Evolutionary conservation across 2,329 filamentous ascomycete genomes (phyloP), one percentile per base, ranked within the genome.

Genomic region (Cryoendolithus antarcticus): DNA sequence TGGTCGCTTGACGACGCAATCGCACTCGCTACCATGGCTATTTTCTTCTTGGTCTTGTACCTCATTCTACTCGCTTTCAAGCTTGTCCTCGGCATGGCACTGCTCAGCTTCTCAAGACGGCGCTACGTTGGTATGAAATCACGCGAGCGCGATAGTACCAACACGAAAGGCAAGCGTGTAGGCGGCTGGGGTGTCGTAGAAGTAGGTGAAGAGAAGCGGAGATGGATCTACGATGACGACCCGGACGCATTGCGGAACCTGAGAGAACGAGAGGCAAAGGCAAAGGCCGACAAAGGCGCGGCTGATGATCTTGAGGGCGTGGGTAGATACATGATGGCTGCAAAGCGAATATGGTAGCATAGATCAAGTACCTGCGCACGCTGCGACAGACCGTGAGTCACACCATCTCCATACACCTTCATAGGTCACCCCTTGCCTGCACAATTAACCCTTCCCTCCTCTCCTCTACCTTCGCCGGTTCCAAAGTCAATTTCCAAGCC

Each of bases 311-410:
- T 76, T 61, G 82, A 71, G 54, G 76, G 65, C 57, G 85, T 77
- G 46, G 76, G 71, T 50, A 72, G 91, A 52, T 98, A 95, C 64
- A 86, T 86, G 57, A 95, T 96, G 91, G 80, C 86, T 51, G 85
- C 86, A 1, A 96, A 95, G 71, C 74, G 91, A 57, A 98, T 98
- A 52, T 98, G 91, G 91, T 96, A 63, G 34, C 24, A 27, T 19
- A 19, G 15, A 19, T 19, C 15, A 19, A 19, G 15, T 19, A 19
- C 15, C 15, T 19, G 15, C 15, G 15, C 15, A 19, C 15, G 15
- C 15, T 19, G 15, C 15, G 15, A 19, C 15, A 19, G 15, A 19
- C 15, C 15, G 15, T 19, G 15, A 19, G 15, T 19, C 15, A 19
- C 15, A 19, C 15, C 15, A 19, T 19, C 15, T 19, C 15, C 15